Base-by-base conservation (phyloP, 148 eudicot genomes). In the Silene latifolia region DNA sequence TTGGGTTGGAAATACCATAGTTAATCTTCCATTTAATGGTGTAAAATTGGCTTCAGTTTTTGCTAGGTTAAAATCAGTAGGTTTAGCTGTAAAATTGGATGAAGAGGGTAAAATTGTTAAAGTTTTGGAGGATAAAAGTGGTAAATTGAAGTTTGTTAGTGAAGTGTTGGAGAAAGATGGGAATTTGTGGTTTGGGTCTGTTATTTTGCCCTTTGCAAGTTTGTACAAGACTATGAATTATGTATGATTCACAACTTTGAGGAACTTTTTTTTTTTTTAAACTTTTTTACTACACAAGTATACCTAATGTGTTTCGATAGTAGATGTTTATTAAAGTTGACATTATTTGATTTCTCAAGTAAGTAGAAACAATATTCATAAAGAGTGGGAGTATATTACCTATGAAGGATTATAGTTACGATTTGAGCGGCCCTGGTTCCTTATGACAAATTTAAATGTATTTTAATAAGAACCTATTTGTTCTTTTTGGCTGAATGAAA, bases 101-200 rank as follows among this genome's bases (percentile, higher is more conserved):
- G 84, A 77, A 72, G 71, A 87, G 54, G 96, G 97, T 27, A 85
- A 82, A 17, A 76, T 91, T 17, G 57, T 85, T 67, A 82, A 87
- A 35, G 78, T 85, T 4, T 71, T 88, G 79, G 96, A 88, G 70
- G 92, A 85, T 20, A 77, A 35, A 57, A 85, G 82, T 39, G 89
- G 87, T 57, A 82, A 74, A 63, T 83, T 91, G 87, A 89, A 81
- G 66, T 79, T 80, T 81, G 84, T 89, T 48, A 94, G 98, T 84
- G 98, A 94, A 81, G 93, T 91, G 3, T 76, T 82, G 24, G 98
- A 91, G 69, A 82, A 81, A 23, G 80, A 91, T 78, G 97, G 93
- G 8, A 60, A 80, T 32, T 83, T 94, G 86, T 91, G 87, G 89
- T 86, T 94, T 80, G 98, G 93, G 0, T 94, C 98, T 35, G 88